Base-by-base conservation (phyloP, 139 green algal species). In the Chlamydomonas sp. region DNA sequence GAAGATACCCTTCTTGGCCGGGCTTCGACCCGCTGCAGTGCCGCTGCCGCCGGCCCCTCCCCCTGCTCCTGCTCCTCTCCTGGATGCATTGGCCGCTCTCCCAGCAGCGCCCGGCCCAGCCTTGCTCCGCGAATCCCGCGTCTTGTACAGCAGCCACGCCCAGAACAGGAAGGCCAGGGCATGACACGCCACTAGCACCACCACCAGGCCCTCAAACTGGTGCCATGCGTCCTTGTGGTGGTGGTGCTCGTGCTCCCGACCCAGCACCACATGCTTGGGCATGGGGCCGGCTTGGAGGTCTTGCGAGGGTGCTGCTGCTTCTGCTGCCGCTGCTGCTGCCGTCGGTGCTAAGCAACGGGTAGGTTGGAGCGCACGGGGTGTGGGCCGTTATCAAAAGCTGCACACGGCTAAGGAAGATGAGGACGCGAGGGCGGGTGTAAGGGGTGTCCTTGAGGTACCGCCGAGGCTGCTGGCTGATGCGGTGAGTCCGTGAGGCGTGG, bases 181-280 rank as follows among this genome's bases (percentile, higher is more conserved):
- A 62, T 90, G 87, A 49, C 71, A 73, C 5, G 63, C 64, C 58
- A 90, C 87, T 49, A 90, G 80, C 57, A 87, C 64, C 10, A 87
- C 66, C 60, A 90, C 87, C 4, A 90, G 80, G 5, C 76, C 63
- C 57, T 73, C 75, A 10, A 86, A 20, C 69, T 86, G 69, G 18
- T 83, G 66, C 80, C 67, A 81, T 2, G 58, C 14, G n/a, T 90
- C 72, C 69, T 90, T 85, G 49, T 68, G 87, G n/a, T 84, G 63
- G 6, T 74, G 87, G 59, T 84, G 79, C 63, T 82, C 87, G 75
- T 90, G 87, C 79, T 90, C 86, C 14, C 64, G 74, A 49, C 78
- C 79, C 59, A 90, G 81, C 17, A 90, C 73, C 2, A 90, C 87
- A 60, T 89, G 85, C 85, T 80, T 80, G 57, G 77, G 31, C 77